Conservation (phyloP, 2,329 filamentous ascomycete species). For the Trichoderma sp. region DNA sequence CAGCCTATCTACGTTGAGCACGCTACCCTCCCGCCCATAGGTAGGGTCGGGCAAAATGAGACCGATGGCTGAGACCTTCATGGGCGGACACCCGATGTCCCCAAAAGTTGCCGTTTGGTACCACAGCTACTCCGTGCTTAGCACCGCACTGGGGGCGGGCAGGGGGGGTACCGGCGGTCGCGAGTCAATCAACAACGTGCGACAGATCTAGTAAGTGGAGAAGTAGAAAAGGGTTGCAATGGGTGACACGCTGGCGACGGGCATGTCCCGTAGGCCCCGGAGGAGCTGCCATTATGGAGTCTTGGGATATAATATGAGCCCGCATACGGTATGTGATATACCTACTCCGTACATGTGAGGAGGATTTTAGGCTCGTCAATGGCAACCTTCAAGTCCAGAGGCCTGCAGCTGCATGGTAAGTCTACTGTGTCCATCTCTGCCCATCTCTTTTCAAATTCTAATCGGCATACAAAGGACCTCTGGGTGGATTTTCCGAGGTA, state of each 20-base stretch:
- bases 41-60: constrained; percentile 18
- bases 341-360: neutral
- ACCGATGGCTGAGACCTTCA: constrained; percentile 15
- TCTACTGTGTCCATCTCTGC: neutral
- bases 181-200: constrained; percentile 20
- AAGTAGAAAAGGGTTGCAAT: constrained; percentile 10
- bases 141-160: constrained; percentile 7
- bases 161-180: constrained; percentile 13
- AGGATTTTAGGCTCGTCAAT: constrained; percentile 1
- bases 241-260: constrained; percentile 18
- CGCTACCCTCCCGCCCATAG: neutral
- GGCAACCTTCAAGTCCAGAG: neutral
- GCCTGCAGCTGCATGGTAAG: neutral
- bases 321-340: neutral
- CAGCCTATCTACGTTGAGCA: neutral
- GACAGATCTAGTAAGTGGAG: constrained; percentile 17
- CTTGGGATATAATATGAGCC: neutral
- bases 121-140: constrained; percentile 1
- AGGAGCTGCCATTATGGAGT: constrained; percentile 6
- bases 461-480: neutral
- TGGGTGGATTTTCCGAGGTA: neutral
- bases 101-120: constrained; percentile 2
- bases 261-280: constrained; percentile 3
- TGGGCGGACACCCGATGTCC: constrained; percentile 3
- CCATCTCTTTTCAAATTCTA: neutral